These are phyloP conservation scores for Talaromyces rugulosus DNA, from an alignment of 2,329 filamentous ascomycete species.

Conservation along the genomic window DNA sequence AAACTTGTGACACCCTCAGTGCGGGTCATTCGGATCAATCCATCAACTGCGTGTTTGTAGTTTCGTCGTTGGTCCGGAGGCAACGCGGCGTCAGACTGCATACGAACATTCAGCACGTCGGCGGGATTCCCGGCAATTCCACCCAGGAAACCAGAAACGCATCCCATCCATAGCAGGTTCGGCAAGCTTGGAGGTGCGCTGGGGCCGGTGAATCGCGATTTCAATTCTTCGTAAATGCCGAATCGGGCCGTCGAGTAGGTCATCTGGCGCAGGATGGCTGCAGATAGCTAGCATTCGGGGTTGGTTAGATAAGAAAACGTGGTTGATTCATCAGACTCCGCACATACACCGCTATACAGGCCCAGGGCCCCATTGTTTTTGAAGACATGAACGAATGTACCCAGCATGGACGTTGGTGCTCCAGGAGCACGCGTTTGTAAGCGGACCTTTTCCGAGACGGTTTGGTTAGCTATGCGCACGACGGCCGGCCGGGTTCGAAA, in stretches of 20 bases:
- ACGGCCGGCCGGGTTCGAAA: background rate
- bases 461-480: slow-evolving; percentile 15
- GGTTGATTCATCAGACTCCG: slow-evolving; percentile 12
- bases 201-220: slow-evolving; percentile 60
- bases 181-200: slow-evolving; percentile 61
- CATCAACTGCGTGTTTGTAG: slow-evolving; percentile 85
- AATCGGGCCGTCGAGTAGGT: slow-evolving; percentile 97
- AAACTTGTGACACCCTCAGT: slow-evolving; percentile 73
- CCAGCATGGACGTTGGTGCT: slow-evolving; percentile 74
- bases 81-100: slow-evolving; percentile 88
- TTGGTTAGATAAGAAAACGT: background rate
- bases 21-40: slow-evolving; percentile 78
- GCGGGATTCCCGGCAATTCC: slow-evolving; percentile 90
- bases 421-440: slow-evolving; percentile 77
- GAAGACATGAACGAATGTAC: slow-evolving; percentile 79
- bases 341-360: slow-evolving; percentile 73
- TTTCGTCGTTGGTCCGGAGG: slow-evolving; percentile 70
- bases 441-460: slow-evolving; percentile 59
- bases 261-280: slow-evolving; percentile 85
- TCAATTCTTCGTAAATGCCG: slow-evolving; percentile 92
- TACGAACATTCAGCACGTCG: slow-evolving; percentile 94
- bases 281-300: slow-evolving; percentile 59
- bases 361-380: slow-evolving; percentile 71
- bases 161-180: slow-evolving; percentile 77
- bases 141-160: slow-evolving; percentile 78